Evolutionary conservation across 345 rosid genomes (phyloP), one percentile per base, ranked within the genome.

Genomic region (Corchorus olitorius): DNA sequence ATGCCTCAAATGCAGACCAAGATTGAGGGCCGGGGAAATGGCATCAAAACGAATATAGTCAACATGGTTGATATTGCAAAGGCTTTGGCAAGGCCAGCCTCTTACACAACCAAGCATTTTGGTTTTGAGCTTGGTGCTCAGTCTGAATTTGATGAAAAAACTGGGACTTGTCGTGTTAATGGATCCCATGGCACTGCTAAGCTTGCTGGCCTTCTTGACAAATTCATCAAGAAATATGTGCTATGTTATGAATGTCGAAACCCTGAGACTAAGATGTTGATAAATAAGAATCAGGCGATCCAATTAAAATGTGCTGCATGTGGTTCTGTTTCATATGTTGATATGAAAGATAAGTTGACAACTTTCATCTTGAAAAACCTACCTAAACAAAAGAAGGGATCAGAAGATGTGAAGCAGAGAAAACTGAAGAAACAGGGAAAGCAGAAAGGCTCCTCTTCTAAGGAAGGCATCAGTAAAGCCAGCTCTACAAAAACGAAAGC

Each of bases 61-160:
- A 89, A 91, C 83, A 91, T 89, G 93, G 93, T 89, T 79, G 92
- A 91, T 3, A 88, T 91, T 55, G 96, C 92, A 0, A 91, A 91
- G 87, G 96, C 93, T 55, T 78, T 91, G 79, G 93, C 88, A 17
- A 86, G 96, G 78, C 92, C 93, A 60, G 77, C 92, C 70, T 77
- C 93, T n/a, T 91, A 89, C 74, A 88, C 92, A 0, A 89, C 93
- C 0, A 91, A 89, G 79, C 89, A 88, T 52, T 91, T 91, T 79
- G 90, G 96, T 19, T 87, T 87, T 80, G 96, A 88, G 89, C 96
- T 91, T 15, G 93, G 93, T 17, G 96, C 93, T 0, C 92, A 88
- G 76, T 91, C 93, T 4, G 88, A 91, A 56, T 89, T 89, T 53
- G 96, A 89, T 72, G 93, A 82, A 85, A 91, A 88, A 83, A 88